Evolutionary conservation across 257 asterid species (phyloP).

Genomic region (Plantago elongata): DNA sequence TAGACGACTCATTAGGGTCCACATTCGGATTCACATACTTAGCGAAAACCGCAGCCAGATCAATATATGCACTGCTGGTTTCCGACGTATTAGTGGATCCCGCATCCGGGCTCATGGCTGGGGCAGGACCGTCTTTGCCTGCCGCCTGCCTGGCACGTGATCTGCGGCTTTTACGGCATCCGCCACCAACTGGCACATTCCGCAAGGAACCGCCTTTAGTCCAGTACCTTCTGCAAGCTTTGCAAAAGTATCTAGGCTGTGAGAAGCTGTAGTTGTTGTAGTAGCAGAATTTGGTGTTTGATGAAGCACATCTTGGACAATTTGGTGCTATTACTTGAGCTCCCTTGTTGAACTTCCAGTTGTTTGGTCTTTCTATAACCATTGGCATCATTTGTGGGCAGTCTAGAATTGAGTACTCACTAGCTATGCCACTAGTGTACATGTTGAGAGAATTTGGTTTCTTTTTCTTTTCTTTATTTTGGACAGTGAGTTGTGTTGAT

Average conservation of each 20-base stretch:
- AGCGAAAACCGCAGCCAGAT: constrained; percentile 71
- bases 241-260: constrained; percentile 85
- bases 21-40: constrained; percentile 50
- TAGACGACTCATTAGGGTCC: constrained; percentile 30
- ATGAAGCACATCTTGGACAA: constrained; percentile 82
- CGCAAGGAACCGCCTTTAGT: constrained; percentile 81
- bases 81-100: constrained; percentile 10
- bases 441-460: constrained; percentile 19
- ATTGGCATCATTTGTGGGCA: constrained; percentile 34
- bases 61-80: constrained; percentile 37
- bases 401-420: constrained; percentile 34
- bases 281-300: constrained; percentile 84
- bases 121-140: background rate
- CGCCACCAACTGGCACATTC: constrained; percentile 75
- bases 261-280: constrained; percentile 83
- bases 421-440: constrained; percentile 21
- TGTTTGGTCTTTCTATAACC: constrained; percentile 27
- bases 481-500: constrained; percentile 20
- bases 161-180: constrained; percentile 72
- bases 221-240: constrained; percentile 76
- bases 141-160: constrained; percentile 21
- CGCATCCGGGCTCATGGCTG: constrained; percentile 3
- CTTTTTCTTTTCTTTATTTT: background rate
- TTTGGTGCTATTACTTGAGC: constrained; percentile 50
- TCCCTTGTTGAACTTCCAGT: constrained; percentile 42